Conservation (phyloP, 371 early-diverging fungal genomes). For the Mortierella sp. region DNA sequence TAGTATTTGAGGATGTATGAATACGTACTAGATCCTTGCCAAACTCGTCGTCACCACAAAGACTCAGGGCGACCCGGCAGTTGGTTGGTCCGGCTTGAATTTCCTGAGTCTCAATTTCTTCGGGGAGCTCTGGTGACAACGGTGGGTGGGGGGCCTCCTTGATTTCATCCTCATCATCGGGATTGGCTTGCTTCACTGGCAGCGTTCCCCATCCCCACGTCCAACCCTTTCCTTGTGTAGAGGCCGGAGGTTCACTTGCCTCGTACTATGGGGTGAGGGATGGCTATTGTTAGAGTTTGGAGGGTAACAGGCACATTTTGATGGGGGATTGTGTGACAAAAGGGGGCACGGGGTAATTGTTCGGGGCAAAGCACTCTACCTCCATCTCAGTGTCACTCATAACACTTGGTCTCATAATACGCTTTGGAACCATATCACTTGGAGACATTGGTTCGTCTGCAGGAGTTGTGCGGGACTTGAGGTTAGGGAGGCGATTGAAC, state of each 20-base stretch:
- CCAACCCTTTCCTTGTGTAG: conserved; percentile 47
- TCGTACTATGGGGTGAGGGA: conserved; percentile 34
- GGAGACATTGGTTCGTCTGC: neutral
- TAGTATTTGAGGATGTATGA: neutral
- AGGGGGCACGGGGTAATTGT: neutral
- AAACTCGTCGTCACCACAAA: conserved; percentile 53
- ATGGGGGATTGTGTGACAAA: neutral
- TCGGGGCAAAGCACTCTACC: conserved; percentile 16
- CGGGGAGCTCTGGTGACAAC: conserved; percentile 18
- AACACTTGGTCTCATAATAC: conserved; percentile 33
- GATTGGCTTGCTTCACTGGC: conserved; percentile 52
- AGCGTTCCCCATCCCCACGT: conserved; percentile 57
- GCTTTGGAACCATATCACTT: conserved; percentile 15
- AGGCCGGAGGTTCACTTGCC: conserved; percentile 25
- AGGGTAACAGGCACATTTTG: neutral
- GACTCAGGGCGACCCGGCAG: conserved; percentile 46
- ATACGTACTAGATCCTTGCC: conserved; percentile 48
- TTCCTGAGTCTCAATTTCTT: conserved; percentile 48
- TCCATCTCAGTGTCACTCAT: conserved; percentile 60
- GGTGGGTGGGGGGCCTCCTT: conserved; percentile 23
- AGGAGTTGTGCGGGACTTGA: neutral
- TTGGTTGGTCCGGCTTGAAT: conserved; percentile 50
- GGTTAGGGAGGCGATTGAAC: conserved; percentile 1
- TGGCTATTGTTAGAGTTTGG: neutral
- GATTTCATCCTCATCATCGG: conserved; percentile 31